Conservation (phyloP, 257 asterid species). For the Agastache rugosa region DNA sequence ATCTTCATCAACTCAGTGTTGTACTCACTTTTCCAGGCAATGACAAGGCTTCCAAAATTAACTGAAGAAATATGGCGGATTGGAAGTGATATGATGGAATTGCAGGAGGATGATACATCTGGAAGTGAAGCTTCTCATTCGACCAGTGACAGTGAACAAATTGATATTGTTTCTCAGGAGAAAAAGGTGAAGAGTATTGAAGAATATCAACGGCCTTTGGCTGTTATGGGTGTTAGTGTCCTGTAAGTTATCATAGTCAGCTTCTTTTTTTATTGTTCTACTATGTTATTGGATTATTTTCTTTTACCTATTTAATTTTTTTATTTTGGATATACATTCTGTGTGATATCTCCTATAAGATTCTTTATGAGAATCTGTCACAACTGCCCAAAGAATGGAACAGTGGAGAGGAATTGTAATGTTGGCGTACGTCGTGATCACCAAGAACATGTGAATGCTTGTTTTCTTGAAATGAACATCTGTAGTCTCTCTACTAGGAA, state of each 20-base stretch:
- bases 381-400: constrained; percentile 10
- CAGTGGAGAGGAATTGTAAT: not conserved
- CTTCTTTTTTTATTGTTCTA: constrained; percentile 8
- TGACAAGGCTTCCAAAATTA: constrained; percentile 64
- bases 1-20: constrained; percentile 9
- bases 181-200: constrained; percentile 70
- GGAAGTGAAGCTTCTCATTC: constrained; percentile 33
- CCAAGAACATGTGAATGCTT: not conserved
- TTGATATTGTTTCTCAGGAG: constrained; percentile 45
- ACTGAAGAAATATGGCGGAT: constrained; percentile 67
- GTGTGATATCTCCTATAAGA: not conserved
- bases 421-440: not conserved
- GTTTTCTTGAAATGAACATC: not conserved
- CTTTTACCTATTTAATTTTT: not conserved
- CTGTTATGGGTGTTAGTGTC: constrained; percentile 91
- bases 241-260: constrained; percentile 59
- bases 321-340: not conserved
- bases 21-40: constrained; percentile 57
- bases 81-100: constrained; percentile 56
- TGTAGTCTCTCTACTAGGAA: not conserved
- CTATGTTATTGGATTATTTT: not conserved
- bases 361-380: not conserved
- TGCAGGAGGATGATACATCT: constrained; percentile 24
- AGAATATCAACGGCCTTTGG: constrained; percentile 82
- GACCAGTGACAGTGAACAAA: constrained; percentile 37